Evolutionary conservation across 805 yeast species (phyloP).

Genomic region (Candida bentonensis): DNA sequence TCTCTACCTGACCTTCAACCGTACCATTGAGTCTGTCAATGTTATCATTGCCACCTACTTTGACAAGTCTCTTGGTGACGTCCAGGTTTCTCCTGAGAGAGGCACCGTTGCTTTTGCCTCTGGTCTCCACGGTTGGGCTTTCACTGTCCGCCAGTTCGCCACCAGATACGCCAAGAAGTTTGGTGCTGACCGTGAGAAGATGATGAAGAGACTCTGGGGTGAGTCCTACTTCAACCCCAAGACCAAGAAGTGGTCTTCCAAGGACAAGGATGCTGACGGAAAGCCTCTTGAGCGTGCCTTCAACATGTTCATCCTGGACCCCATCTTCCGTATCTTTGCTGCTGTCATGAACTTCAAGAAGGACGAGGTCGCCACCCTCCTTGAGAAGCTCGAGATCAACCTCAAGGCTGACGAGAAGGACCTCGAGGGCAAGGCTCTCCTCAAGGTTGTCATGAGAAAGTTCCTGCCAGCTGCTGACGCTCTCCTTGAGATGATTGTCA

Average conservation of each 20-base stretch:
- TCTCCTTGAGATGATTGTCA: constrained; percentile 93
- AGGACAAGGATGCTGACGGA: constrained; percentile 89
- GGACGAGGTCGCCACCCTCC: constrained; percentile 84
- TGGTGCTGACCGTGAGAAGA: constrained; percentile 95
- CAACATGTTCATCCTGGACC: constrained; percentile 98
- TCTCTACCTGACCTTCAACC: constrained; percentile 92
- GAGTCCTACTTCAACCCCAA: constrained; percentile 99
- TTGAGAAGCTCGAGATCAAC: constrained; percentile 85
- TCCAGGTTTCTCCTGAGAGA: constrained; percentile 95
- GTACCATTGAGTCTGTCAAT: constrained; percentile 99
- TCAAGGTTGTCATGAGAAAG: constrained; percentile 98
- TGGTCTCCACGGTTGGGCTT: constrained; percentile 99
- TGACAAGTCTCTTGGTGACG: constrained; percentile 85
- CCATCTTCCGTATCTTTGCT: constrained; percentile 93
- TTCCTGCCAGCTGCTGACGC: constrained; percentile 99
- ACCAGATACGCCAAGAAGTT: constrained; percentile 96
- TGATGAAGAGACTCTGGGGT: constrained; percentile 99
- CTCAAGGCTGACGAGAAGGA: constrained; percentile 96
- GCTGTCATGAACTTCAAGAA: constrained; percentile 98
- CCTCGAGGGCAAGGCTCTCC: constrained; percentile 95
- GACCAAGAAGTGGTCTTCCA: constrained; percentile 98
- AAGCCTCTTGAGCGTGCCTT: constrained; percentile 95
- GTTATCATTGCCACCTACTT: constrained; percentile 93
- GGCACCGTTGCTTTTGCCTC: constrained; percentile 99
- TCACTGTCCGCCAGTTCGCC: constrained; percentile 98